Conservation (phyloP, 805 yeast genomes). For the Candida piceae region DNA sequence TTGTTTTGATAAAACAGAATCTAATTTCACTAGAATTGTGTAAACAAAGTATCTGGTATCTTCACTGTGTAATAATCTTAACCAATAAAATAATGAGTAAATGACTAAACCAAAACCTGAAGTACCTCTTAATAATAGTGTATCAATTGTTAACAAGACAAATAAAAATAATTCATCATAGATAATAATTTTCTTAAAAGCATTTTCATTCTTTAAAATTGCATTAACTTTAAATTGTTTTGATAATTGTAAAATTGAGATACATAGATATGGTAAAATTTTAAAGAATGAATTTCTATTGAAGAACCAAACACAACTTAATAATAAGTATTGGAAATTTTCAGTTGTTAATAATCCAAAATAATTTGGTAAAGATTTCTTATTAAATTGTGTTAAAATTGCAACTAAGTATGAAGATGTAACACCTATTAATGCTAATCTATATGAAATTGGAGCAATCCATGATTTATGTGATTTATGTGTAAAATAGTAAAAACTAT, state of each 20-base stretch:
- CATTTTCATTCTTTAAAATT: constrained; percentile 33
- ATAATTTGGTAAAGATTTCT: constrained; percentile 52
- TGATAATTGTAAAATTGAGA: constrained; percentile 55
- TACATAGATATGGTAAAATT: constrained; percentile 52
- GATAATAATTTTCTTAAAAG: constrained; percentile 46
- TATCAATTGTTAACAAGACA: constrained; percentile 50
- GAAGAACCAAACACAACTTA: constrained; percentile 56
- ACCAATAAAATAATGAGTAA: constrained; percentile 61
- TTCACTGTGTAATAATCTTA: constrained; percentile 55
- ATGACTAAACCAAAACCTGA: constrained; percentile 63
- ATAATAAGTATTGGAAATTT: constrained; percentile 63
- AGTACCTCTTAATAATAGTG: constrained; percentile 57
- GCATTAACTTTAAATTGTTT: constrained; percentile 35
- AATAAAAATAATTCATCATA: constrained; percentile 56
- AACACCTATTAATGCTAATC: constrained; percentile 54
- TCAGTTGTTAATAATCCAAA: constrained; percentile 64
- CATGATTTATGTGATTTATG: constrained; percentile 33
- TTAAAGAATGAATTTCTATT: constrained; percentile 64
- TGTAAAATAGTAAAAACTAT: constrained; percentile 31
- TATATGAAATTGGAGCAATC: constrained; percentile 48
- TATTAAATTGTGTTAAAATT: constrained; percentile 53
- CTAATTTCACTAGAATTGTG: constrained; percentile 38
- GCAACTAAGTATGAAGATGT: constrained; percentile 48
- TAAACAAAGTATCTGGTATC: constrained; percentile 41
- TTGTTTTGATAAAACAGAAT: constrained; percentile 34